A percentile compares a stretch with the other conserved stretches of the same genome.
These are phyloP conservation scores for Pyricularia sp. DNA, from an alignment of 2,329 filamentous ascomycete species.

Conservation along the genomic window DNA sequence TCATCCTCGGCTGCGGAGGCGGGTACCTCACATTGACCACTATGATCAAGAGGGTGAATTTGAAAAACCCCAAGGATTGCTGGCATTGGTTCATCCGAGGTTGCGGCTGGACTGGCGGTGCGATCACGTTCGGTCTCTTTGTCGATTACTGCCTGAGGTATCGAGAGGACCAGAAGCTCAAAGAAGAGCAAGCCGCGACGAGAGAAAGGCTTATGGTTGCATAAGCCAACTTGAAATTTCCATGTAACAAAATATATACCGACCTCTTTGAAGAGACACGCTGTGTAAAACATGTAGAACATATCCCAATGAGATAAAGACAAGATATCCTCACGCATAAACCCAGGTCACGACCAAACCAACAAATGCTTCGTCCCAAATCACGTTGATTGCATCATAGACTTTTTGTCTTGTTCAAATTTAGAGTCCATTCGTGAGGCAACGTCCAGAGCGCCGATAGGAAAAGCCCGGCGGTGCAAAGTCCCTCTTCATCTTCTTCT, in stretches of 20 bases:
- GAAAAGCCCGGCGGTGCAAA: background rate
- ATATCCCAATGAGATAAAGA: background rate
- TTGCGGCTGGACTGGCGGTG: constrained; percentile 58
- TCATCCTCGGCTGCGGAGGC: constrained; percentile 57
- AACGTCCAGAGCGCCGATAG: background rate
- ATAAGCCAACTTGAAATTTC: background rate
- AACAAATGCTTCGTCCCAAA: background rate
- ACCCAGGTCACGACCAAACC: background rate
- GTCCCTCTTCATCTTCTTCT: constrained; percentile 7
- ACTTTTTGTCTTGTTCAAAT: background rate
- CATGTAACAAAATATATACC: background rate
- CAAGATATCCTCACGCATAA: background rate
- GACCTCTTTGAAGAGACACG: background rate
- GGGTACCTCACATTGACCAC: constrained; percentile 48
- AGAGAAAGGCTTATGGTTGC: background rate
- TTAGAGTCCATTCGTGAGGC: constrained; percentile 1
- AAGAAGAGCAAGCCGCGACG: constrained; percentile 8
- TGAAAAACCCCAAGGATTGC: constrained; percentile 57
- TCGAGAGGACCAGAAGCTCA: constrained; percentile 17
- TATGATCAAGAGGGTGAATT: constrained; percentile 59
- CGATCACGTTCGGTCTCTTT: constrained; percentile 48
- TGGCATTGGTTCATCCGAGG: constrained; percentile 74
- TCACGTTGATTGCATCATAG: background rate
- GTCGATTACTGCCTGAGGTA: constrained; percentile 50
- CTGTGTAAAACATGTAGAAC: background rate